A percentile compares a stretch with the other conserved stretches of the same genome.
Conservation (phyloP, 2,329 filamentous ascomycete species). For the Chaetomium globosum region DNA sequence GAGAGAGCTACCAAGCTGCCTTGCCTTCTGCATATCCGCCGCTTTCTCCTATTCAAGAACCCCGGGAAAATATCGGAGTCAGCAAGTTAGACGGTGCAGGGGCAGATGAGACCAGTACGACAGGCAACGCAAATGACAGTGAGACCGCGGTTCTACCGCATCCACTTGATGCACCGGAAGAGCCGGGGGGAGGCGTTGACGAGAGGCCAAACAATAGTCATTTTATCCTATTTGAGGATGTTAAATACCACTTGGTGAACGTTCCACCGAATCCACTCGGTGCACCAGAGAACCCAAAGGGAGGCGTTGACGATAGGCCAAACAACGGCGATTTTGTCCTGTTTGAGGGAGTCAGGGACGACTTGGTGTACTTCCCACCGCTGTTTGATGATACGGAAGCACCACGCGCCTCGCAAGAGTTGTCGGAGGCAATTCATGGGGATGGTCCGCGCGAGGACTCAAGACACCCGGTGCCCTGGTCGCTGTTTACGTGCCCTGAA, state of each 20-base stretch:
- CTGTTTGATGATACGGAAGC: too few relatives aligned
- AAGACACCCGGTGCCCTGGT: too few relatives aligned
- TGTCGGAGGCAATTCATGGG: too few relatives aligned
- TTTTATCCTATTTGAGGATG: not conserved
- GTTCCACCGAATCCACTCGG: not conserved
- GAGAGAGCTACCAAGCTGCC: too few relatives aligned
- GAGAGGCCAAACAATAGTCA: not conserved
- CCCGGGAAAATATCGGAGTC: too few relatives aligned
- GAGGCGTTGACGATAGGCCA: not conserved
- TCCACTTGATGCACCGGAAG: not conserved
- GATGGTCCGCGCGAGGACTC: too few relatives aligned
- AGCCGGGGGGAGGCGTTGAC: not conserved
- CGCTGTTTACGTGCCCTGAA: too few relatives aligned
- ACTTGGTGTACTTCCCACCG: not conserved
- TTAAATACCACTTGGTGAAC: not conserved
- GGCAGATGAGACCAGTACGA: too few relatives aligned
- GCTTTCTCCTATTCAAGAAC: too few relatives aligned
- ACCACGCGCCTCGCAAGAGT: not conserved
- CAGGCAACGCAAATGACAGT: not conserved
- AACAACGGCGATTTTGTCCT: not conserved
- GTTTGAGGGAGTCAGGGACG: not conserved
- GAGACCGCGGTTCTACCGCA: not conserved
- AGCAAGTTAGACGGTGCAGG: too few relatives aligned
- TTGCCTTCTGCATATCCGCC: too few relatives aligned
- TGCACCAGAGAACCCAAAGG: not conserved